A percentile compares a stretch with the other conserved stretches of the same genome.
Conservation (phyloP, 768 basidiomycete species). For the Daedaleopsis nitida region DNA sequence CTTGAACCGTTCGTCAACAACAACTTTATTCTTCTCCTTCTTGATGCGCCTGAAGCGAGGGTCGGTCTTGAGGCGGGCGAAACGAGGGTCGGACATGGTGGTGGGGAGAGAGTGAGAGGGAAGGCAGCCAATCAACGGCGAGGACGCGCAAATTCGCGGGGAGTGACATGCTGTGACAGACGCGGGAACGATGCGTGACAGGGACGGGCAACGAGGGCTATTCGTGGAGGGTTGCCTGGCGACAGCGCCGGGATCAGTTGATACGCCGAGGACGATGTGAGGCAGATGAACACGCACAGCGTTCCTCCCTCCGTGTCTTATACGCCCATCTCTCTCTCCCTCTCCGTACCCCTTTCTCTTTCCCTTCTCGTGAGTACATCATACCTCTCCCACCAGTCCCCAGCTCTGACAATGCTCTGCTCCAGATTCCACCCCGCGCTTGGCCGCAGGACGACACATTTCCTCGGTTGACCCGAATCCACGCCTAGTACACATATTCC, state of each 20-base stretch:
- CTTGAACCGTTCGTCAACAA: constrained; percentile 92
- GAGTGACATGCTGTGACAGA: constrained; percentile 9
- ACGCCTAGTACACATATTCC: constrained; percentile 19
- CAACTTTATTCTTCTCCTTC: constrained; percentile 78
- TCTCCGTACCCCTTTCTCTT: constrained; percentile 25
- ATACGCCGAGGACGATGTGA: constrained; percentile 4
- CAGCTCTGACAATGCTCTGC: constrained; percentile 1
- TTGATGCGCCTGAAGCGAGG: constrained; percentile 90
- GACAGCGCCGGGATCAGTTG: constrained; percentile 13
- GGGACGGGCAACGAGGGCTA: background rate
- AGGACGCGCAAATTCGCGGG: constrained; percentile 12
- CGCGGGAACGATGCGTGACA: background rate
- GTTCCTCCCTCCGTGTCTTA: constrained; percentile 11
- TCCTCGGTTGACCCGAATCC: constrained; percentile 31
- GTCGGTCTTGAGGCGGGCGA: constrained; percentile 84
- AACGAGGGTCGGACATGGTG: constrained; percentile 81
- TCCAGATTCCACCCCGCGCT: constrained; percentile 22
- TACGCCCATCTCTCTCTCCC: constrained; percentile 17
- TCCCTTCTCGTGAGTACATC: constrained; percentile 22
- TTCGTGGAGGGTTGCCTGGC: constrained; percentile 8
- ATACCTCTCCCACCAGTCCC: background rate
- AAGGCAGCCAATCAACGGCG: constrained; percentile 16
- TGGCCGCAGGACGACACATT: constrained; percentile 39
- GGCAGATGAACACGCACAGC: constrained; percentile 7
- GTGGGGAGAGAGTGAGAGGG: constrained; percentile 11